Base-by-base conservation (phyloP, 257 asterid genomes). In the Ilex aquifolium region DNA sequence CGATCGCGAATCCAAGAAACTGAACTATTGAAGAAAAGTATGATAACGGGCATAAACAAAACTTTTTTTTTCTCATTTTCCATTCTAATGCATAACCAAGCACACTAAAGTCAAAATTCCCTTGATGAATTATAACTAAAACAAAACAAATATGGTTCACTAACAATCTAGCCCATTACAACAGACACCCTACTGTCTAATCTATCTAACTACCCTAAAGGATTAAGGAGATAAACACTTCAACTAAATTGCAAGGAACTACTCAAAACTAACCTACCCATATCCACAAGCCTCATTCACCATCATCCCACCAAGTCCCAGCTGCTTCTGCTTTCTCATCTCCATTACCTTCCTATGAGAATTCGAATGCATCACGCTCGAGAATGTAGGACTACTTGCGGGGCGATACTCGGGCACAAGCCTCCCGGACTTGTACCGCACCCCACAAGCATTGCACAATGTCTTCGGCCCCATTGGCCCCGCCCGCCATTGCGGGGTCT, bases 401-500 rank as follows among this genome's bases (percentile, higher is more conserved):
- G 98, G 98, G 0, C 98, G 90, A 56, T 91, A 91, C 88, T 91
- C 98, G 0, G 98, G 96, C 55, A 91, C 72, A 3, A 91, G 81
- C 3, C 97, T 91, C 1, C 97, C 97, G 0, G 96, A 88, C 80
- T 88, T 90, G 64, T 71, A 90, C 60, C 97, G 78, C 49, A 90
- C 97, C 31, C 97, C 97, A 60, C 97, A 91, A 3, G 97, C 96
- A 32, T 90, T 90, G 70, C 97, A 90, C 13, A 91, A 83, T 0
- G 97, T 88, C 44, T 91, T 91, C 0, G 91, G 91, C 4, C 98
- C 98, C 82, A 75, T 78, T 0, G 98, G 98, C 0, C 98, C 98
- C 0, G 94, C 94, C 48, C 98, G 62, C 98, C 98, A 91, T 66
- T 88, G 96, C 0, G 98, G 98, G 2, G 98, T 91, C 79, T 86